Percentiles rank a stretch among this genome's conserved stretches.
phyloP scores from a whole-genome alignment of 2,329 filamentous ascomycete species.

The Bisporella sp. region DNA sequence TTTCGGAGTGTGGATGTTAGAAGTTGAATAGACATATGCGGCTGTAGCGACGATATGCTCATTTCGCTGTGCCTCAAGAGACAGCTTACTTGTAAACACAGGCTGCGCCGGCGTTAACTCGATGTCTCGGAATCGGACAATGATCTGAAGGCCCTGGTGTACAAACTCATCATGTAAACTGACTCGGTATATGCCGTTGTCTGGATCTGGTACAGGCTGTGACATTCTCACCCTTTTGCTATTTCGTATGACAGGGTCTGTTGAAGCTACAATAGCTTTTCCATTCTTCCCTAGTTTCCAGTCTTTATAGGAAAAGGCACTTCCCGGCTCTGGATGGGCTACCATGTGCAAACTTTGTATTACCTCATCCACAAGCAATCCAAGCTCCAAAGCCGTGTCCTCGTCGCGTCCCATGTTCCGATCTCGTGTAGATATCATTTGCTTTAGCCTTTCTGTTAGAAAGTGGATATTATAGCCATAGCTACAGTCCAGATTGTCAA shows the following conservation, averaged over 20 bases:
- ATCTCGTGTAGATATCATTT: too few species aligned
- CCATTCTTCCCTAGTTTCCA: neutral
- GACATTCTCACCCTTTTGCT: neutral
- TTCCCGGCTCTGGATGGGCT: neutral
- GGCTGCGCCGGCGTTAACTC: slow-evolving; percentile 50
- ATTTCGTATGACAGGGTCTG: neutral
- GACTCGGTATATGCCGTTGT: neutral
- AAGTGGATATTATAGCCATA: too few species aligned
- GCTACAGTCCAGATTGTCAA: too few species aligned
- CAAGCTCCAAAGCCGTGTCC: too few species aligned
- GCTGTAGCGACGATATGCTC: slow-evolving; percentile 47
- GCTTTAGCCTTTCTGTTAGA: too few species aligned
- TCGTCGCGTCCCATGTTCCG: too few species aligned
- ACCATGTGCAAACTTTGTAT: too few species aligned
- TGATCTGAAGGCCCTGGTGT: slow-evolving; percentile 44
- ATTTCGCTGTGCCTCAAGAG: slow-evolving; percentile 36
- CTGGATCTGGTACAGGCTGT: neutral
- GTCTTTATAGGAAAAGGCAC: neutral
- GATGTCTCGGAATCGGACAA: slow-evolving; percentile 53
- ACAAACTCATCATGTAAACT: neutral
- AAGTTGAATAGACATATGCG: slow-evolving; percentile 39
- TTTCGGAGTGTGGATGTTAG: slow-evolving; percentile 37
- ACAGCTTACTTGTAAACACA: slow-evolving; percentile 39
- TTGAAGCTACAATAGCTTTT: neutral
- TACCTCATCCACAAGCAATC: too few species aligned